A percentile compares a stretch with the other conserved stretches of the same genome.
Conservation (phyloP, 768 basidiomycete genomes). For the Agaricus subrufescens region DNA sequence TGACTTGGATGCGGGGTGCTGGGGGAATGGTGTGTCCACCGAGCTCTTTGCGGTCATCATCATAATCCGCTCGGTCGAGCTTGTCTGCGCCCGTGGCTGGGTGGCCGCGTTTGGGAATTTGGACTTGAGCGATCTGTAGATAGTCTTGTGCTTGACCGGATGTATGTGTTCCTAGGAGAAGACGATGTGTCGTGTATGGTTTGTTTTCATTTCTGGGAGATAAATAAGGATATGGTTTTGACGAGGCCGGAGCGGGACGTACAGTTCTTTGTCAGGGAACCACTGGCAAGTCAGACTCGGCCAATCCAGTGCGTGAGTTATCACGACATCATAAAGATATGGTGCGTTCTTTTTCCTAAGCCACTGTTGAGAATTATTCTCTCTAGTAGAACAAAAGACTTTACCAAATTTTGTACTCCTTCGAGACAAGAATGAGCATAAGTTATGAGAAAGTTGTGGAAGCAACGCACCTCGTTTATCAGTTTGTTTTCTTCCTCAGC, state of each 20-base stretch:
- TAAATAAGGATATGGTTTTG: not conserved
- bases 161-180: constrained; percentile 96
- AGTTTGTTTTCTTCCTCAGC: constrained; percentile 87
- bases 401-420: constrained; percentile 89
- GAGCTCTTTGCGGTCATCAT: constrained; percentile 90
- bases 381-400: not conserved
- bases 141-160: constrained; percentile 93
- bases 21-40: constrained; percentile 87
- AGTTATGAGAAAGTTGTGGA: constrained; percentile 1
- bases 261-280: constrained; percentile 98
- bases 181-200: constrained; percentile 90
- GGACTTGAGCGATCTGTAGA: constrained; percentile 91
- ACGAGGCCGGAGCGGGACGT: constrained; percentile 23
- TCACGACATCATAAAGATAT: constrained; percentile 95
- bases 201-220: constrained; percentile 75
- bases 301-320: constrained; percentile 98
- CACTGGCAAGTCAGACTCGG: constrained; percentile 97
- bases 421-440: not conserved
- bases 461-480: constrained; percentile 70
- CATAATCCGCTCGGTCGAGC: constrained; percentile 76
- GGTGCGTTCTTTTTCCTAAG: constrained; percentile 94
- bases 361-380: constrained; percentile 3
- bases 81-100: constrained; percentile 62
- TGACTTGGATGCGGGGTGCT: constrained; percentile 83
- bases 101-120: constrained; percentile 81